Percentiles rank a stretch among this genome's conserved stretches.
These are phyloP conservation scores for Cladosporium sp. DNA, from an alignment of 2,329 filamentous ascomycete species.

Conservation along the genomic window DNA sequence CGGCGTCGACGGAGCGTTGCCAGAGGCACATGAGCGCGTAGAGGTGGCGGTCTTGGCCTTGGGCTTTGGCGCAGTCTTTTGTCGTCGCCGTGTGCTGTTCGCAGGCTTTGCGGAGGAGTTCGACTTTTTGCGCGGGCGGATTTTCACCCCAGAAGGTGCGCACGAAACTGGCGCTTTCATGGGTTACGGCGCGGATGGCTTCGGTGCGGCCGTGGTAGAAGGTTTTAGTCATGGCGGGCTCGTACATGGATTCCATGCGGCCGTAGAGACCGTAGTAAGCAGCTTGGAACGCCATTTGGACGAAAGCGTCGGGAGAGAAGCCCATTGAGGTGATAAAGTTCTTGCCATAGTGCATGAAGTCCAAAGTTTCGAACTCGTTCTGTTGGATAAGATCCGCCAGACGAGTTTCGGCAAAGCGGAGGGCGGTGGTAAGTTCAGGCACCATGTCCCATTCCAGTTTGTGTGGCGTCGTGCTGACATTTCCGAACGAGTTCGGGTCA, in stretches of 20 bases:
- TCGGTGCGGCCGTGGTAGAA: constrained; percentile 93
- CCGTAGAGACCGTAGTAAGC: constrained; percentile 97
- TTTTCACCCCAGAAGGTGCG: constrained; percentile 94
- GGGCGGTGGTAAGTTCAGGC: constrained; percentile 81
- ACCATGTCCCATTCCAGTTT: constrained; percentile 98
- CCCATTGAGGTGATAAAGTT: constrained; percentile 97
- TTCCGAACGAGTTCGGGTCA: constrained; percentile 84
- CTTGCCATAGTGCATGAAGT: constrained; percentile 86
- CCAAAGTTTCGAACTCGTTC: constrained; percentile 89
- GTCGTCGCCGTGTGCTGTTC: constrained; percentile 76
- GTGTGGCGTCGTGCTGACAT: constrained; percentile 88
- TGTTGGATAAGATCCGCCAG: constrained; percentile 92
- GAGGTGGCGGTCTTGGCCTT: constrained; percentile 87
- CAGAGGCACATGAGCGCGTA: constrained; percentile 93
- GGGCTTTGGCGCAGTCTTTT: constrained; percentile 78
- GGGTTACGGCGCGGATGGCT: constrained; percentile 79
- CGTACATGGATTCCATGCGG: constrained; percentile 88
- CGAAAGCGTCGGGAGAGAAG: constrained; percentile 93
- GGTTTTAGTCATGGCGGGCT: constrained; percentile 96
- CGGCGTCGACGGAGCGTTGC: constrained; percentile 81
- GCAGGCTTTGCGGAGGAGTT: constrained; percentile 76
- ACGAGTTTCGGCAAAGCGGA: constrained; percentile 92
- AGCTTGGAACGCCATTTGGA: constrained; percentile 98
- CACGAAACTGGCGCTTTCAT: constrained; percentile 81
- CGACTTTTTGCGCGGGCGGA: constrained; percentile 74